Evolutionary conservation across 805 yeast genomes (phyloP).

Genomic region (Cyberlindnera nakhonratchasimensis): DNA sequence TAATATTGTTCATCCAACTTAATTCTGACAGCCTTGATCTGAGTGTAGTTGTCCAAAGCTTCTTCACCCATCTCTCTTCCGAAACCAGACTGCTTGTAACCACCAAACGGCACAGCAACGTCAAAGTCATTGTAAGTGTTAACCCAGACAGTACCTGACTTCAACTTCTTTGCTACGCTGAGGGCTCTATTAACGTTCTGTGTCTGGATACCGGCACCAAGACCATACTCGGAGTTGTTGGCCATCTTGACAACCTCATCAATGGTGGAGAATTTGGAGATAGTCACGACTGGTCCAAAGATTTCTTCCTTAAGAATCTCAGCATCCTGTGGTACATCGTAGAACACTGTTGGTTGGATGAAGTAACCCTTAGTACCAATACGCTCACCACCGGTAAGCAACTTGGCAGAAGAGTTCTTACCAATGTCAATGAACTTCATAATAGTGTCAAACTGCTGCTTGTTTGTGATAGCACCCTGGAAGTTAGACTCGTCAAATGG

Average conservation of each 20-base stretch:
- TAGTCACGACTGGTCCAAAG: slow-evolving; percentile 76
- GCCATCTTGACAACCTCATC: slow-evolving; percentile 68
- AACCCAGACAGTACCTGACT: slow-evolving; percentile 78
- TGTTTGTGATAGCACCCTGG: slow-evolving; percentile 80
- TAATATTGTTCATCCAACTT: slow-evolving; percentile 29
- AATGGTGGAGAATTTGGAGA: slow-evolving; percentile 60
- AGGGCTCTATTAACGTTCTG: slow-evolving; percentile 57
- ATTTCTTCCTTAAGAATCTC: slow-evolving; percentile 68
- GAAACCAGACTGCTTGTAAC: slow-evolving; percentile 74
- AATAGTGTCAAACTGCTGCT: slow-evolving; percentile 65
- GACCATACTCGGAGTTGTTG: slow-evolving; percentile 69
- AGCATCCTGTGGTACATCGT: slow-evolving; percentile 61
- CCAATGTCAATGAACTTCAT: slow-evolving; percentile 65
- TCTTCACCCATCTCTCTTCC: slow-evolving; percentile 87
- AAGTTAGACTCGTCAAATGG: slow-evolving; percentile 65
- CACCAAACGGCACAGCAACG: slow-evolving; percentile 76
- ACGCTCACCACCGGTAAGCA: slow-evolving; percentile 70
- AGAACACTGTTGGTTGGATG: slow-evolving; percentile 69
- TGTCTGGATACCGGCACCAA: slow-evolving; percentile 81
- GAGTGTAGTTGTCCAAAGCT: slow-evolving; percentile 73
- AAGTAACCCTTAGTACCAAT: slow-evolving; percentile 65
- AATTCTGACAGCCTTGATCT: slow-evolving; percentile 70
- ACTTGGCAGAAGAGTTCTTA: slow-evolving; percentile 62
- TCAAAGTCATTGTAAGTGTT: slow-evolving; percentile 80
- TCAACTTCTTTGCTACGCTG: slow-evolving; percentile 58